These are phyloP conservation scores for Leccinum subgranulosum DNA, from an alignment of 768 basidiomycete species.

Conservation along the genomic window DNA sequence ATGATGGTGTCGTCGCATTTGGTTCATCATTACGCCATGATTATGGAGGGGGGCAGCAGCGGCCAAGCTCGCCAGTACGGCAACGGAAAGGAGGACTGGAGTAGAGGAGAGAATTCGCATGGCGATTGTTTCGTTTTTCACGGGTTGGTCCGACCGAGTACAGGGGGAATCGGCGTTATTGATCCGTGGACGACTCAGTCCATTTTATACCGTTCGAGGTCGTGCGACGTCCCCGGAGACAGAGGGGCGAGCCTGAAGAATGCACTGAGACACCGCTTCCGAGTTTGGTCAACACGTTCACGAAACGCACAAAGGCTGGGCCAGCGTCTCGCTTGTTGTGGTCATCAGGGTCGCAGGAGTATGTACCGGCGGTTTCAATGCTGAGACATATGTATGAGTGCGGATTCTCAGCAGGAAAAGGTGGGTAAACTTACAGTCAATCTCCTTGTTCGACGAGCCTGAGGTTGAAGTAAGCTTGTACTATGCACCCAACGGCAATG, in stretches of 20 bases:
- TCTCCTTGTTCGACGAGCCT: slow-evolving; percentile 67
- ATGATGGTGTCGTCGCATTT: background rate
- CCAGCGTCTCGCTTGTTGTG: too few relatives aligned
- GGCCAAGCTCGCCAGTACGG: background rate
- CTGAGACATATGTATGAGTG: too few relatives aligned
- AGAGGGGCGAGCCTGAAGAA: background rate
- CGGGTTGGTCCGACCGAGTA: background rate
- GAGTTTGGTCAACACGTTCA: background rate
- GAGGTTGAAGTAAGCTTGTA: slow-evolving; percentile 67
- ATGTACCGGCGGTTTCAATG: too few relatives aligned
- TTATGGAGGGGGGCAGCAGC: slow-evolving; percentile 3
- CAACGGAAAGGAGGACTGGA: slow-evolving; percentile 1
- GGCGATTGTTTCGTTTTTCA: background rate
- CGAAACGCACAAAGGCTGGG: background rate
- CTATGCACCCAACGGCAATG: background rate
- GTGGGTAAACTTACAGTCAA: slow-evolving; percentile 54
- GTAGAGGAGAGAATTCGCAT: slow-evolving; percentile 7
- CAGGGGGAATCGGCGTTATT: background rate
- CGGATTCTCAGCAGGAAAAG: background rate
- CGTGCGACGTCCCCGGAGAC: background rate
- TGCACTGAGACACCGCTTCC: background rate
- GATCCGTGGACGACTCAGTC: too few relatives aligned
- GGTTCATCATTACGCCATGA: slow-evolving; percentile 3
- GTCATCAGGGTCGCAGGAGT: too few relatives aligned
- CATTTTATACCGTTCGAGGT: slow-evolving; percentile 6